A percentile compares a stretch with the other conserved stretches of the same genome.
Evolutionary conservation across 2,329 filamentous ascomycete species (phyloP).

Genomic region (Elsinoe arachidis): DNA sequence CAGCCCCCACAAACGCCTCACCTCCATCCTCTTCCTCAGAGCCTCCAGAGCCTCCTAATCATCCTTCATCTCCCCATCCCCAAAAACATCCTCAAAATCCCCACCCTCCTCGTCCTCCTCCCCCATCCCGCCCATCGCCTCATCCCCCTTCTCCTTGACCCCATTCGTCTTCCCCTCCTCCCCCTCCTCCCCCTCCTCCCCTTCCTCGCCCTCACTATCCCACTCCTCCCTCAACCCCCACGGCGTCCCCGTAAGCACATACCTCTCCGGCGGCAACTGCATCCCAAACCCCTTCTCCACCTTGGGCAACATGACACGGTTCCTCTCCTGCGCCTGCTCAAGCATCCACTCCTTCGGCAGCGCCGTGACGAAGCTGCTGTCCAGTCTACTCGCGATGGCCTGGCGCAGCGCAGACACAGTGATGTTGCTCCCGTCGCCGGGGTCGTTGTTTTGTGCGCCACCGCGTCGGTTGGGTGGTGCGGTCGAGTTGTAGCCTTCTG

Average conservation of each 20-base stretch:
- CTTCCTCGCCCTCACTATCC: slow-evolving; percentile 46
- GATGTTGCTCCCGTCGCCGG: slow-evolving; percentile 44
- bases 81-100: slow-evolving; percentile 21
- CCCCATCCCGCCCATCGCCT: slow-evolving; percentile 35
- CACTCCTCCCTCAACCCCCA: slow-evolving; percentile 52
- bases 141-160: slow-evolving; percentile 17
- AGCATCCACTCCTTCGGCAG: slow-evolving; percentile 67
- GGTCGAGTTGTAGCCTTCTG: slow-evolving; percentile 54
- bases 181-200: slow-evolving; percentile 41
- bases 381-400: slow-evolving; percentile 60
- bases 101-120: slow-evolving; percentile 29
- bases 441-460: slow-evolving; percentile 24
- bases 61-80: slow-evolving; percentile 28
- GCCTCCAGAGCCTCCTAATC: slow-evolving; percentile 24
- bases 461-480: slow-evolving; percentile 15
- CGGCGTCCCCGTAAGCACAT: slow-evolving; percentile 48
- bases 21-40: too few relatives aligned
- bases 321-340: slow-evolving; percentile 63
- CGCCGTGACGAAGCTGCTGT: slow-evolving; percentile 59
- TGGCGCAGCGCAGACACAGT: slow-evolving; percentile 59
- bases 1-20: background rate
- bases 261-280: slow-evolving; percentile 53
- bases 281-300: slow-evolving; percentile 51
- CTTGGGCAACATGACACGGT: slow-evolving; percentile 54
- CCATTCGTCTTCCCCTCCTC: slow-evolving; percentile 44